These are phyloP conservation scores for Trypanosoma rangeli DNA, from an alignment of 208 protist species.

Conservation along the genomic window DNA sequence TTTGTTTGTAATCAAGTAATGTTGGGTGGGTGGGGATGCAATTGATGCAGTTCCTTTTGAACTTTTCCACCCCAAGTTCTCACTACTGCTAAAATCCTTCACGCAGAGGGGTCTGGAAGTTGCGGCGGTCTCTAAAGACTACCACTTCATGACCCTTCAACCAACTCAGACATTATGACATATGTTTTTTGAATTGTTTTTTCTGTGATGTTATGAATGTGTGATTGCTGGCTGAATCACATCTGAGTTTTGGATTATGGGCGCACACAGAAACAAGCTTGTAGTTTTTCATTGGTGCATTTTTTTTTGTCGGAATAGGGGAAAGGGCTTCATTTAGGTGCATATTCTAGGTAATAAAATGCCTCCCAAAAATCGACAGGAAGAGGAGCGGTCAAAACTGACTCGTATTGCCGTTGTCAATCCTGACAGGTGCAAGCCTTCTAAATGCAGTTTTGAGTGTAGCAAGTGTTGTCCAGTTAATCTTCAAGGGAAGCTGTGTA, in stretches of 20 bases:
- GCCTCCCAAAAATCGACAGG: slow-evolving; percentile 65
- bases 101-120: too few relatives aligned
- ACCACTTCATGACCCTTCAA: too few relatives aligned
- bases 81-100: too few relatives aligned
- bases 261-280: too few relatives aligned
- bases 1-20: too few relatives aligned
- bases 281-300: not conserved
- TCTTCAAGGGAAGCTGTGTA: slow-evolving; percentile 98
- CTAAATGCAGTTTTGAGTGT: slow-evolving; percentile 99
- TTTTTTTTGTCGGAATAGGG: not conserved
- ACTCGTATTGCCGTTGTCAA: slow-evolving; percentile 99
- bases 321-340: slow-evolving; percentile 2
- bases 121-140: too few relatives aligned
- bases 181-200: too few relatives aligned
- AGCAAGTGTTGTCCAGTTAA: slow-evolving; percentile 99
- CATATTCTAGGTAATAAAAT: slow-evolving; percentile 33
- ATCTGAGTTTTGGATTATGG: not conserved
- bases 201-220: too few relatives aligned
- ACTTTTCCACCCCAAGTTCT: too few relatives aligned
- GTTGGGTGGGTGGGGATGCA: too few relatives aligned
- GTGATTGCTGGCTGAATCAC: not conserved
- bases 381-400: slow-evolving; percentile 90
- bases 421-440: slow-evolving; percentile 99
- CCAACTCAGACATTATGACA: too few relatives aligned
- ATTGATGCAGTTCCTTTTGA: too few relatives aligned